Conservation (phyloP, 371 early-diverging fungal genomes). For the Mortierella sp. region DNA sequence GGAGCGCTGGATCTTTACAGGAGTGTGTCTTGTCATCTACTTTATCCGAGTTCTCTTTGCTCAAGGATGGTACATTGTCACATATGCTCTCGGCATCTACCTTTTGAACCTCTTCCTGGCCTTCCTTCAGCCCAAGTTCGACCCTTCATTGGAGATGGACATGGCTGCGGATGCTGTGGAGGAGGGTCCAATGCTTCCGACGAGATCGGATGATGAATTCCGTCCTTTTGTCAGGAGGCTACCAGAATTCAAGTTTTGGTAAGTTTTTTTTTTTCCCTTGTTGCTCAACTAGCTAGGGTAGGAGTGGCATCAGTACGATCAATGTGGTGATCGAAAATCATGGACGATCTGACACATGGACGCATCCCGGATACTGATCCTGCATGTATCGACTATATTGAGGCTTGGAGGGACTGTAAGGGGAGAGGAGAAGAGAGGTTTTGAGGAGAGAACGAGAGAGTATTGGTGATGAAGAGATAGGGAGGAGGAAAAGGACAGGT, state of each 20-base stretch:
- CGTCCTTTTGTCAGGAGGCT: constrained; percentile 97
- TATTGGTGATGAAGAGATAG: background rate
- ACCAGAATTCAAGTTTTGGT: constrained; percentile 99
- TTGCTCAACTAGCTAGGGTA: background rate
- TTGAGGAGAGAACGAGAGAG: background rate
- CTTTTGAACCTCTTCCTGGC: constrained; percentile 94
- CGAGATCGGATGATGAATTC: constrained; percentile 95
- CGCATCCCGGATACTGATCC: too few species aligned
- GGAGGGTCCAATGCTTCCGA: constrained; percentile 82
- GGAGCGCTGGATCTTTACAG: constrained; percentile 83
- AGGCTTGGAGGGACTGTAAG: too few species aligned
- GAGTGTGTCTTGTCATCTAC: constrained; percentile 72
- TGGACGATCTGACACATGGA: too few species aligned
- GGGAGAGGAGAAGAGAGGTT: background rate
- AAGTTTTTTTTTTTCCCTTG: constrained; percentile 25
- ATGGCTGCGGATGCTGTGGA: constrained; percentile 77
- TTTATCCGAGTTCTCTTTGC: constrained; percentile 82
- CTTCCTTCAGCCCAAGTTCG: constrained; percentile 96
- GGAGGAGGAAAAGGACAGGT: background rate
- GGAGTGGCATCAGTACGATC: background rate
- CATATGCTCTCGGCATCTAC: constrained; percentile 92
- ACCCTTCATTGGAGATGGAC: constrained; percentile 86
- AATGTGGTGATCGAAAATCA: too few species aligned
- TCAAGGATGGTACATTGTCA: constrained; percentile 96
- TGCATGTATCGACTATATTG: too few species aligned